phyloP scores from a whole-genome alignment of 352 stramenopile genomes.

The Pythium periplocum region DNA sequence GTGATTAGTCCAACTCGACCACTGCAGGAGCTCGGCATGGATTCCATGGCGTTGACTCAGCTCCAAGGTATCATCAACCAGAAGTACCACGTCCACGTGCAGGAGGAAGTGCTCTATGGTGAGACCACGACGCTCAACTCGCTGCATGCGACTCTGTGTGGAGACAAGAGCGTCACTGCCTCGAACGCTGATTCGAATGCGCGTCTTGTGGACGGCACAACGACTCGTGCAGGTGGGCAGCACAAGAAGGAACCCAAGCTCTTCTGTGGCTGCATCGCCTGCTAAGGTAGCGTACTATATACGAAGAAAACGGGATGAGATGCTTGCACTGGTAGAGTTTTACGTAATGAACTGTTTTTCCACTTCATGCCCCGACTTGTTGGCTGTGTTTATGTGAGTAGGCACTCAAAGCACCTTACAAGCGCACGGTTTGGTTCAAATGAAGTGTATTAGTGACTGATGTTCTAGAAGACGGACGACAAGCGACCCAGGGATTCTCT shows the following conservation, averaged over 20 bases:
- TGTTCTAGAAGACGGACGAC: too few relatives aligned
- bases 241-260: slow-evolving; percentile 45
- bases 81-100: slow-evolving; percentile 87
- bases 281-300: slow-evolving; percentile 19
- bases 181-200: slow-evolving; percentile 18
- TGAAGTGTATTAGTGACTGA: too few relatives aligned
- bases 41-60: slow-evolving; percentile 93
- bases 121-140: slow-evolving; percentile 83
- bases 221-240: not conserved
- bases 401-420: too few relatives aligned
- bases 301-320: too few relatives aligned
- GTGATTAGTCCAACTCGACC: slow-evolving; percentile 45
- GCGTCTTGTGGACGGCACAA: slow-evolving; percentile 17
- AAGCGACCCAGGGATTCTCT: too few relatives aligned
- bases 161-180: slow-evolving; percentile 18
- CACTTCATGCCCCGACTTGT: too few relatives aligned
- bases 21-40: slow-evolving; percentile 83
- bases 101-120: slow-evolving; percentile 91
- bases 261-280: slow-evolving; percentile 71
- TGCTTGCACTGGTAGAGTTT: too few relatives aligned
- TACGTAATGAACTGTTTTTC: too few relatives aligned
- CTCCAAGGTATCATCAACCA: slow-evolving; percentile 92
- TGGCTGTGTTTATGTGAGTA: too few relatives aligned
- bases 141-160: slow-evolving; percentile 69
- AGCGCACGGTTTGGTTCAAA: too few relatives aligned